Evolutionary conservation across 2,329 filamentous ascomycete species (phyloP).

Genomic region (Nigrospora osmanthi): DNA sequence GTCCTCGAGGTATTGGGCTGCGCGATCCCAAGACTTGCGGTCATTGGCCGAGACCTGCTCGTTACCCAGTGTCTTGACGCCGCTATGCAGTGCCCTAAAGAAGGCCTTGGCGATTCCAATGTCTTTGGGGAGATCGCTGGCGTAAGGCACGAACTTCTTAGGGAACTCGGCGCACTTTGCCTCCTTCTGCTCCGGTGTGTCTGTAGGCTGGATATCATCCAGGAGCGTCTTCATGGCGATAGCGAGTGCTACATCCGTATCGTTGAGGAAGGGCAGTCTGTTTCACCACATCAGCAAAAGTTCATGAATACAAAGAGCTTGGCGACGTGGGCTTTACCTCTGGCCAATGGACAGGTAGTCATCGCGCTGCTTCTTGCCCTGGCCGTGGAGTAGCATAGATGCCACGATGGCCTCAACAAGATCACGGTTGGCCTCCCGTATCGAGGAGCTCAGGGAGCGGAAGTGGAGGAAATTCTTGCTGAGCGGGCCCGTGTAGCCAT

Average conservation of each 20-base stretch:
- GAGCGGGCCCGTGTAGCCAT: slow-evolving; percentile 90
- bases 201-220: slow-evolving; percentile 57
- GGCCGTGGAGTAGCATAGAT: slow-evolving; percentile 73
- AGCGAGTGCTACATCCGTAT: slow-evolving; percentile 68
- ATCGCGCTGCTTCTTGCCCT: slow-evolving; percentile 62
- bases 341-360: slow-evolving; percentile 64
- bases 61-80: slow-evolving; percentile 44
- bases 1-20: slow-evolving; percentile 42
- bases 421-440: slow-evolving; percentile 74
- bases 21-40: slow-evolving; percentile 46
- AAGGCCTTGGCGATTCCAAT: slow-evolving; percentile 49
- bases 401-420: slow-evolving; percentile 75
- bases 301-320: slow-evolving; percentile 1
- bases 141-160: slow-evolving; percentile 47
- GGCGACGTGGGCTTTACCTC: slow-evolving; percentile 44
- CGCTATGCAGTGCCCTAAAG: slow-evolving; percentile 48
- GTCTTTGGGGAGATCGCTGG: slow-evolving; percentile 51
- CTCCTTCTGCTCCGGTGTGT: slow-evolving; percentile 39
- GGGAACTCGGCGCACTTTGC: slow-evolving; percentile 43
- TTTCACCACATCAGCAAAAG: slow-evolving; percentile 8
- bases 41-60: slow-evolving; percentile 38
- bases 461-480: slow-evolving; percentile 85
- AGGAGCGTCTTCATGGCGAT: slow-evolving; percentile 76
- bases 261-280: slow-evolving; percentile 59
- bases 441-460: slow-evolving; percentile 72